phyloP scores from a whole-genome alignment of 768 basidiomycete genomes.

The Pholiota molesta region DNA sequence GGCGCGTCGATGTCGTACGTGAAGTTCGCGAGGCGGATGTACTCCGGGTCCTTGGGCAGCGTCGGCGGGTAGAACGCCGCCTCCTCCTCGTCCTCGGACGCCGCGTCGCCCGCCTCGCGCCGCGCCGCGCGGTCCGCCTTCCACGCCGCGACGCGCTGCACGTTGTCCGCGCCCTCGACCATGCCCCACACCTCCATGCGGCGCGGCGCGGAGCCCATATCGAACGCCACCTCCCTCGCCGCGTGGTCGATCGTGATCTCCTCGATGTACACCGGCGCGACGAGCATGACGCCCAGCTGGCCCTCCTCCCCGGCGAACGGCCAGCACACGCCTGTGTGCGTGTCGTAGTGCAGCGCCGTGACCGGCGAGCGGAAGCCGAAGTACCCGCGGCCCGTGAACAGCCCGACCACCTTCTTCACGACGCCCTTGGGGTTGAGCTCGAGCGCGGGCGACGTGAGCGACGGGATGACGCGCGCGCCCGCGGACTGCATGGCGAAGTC shows the following conservation, averaged over 20 bases:
- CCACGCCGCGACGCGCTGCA: constrained; percentile 62
- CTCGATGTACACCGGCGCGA: constrained; percentile 72
- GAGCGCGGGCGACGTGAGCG: constrained; percentile 80
- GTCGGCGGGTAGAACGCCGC: constrained; percentile 46
- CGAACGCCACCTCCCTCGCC: constrained; percentile 77
- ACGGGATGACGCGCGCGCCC: constrained; percentile 81
- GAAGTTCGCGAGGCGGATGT: constrained; percentile 70
- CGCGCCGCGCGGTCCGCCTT: constrained; percentile 33
- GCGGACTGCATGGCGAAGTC: constrained; percentile 88
- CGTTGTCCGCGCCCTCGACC: constrained; percentile 77
- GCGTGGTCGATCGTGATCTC: constrained; percentile 90
- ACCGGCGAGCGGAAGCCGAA: constrained; percentile 82
- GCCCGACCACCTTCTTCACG: constrained; percentile 49
- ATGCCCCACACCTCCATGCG: constrained; percentile 92
- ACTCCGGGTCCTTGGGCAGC: constrained; percentile 49
- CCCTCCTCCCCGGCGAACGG: constrained; percentile 81
- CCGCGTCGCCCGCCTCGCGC: constrained; percentile 27
- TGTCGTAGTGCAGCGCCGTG: constrained; percentile 85
- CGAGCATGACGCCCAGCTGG: constrained; percentile 82
- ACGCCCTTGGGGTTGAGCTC: constrained; percentile 61
- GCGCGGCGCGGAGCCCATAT: constrained; percentile 79
- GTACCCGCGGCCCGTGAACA: constrained; percentile 63
- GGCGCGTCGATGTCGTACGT: constrained; percentile 62
- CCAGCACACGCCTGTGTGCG: constrained; percentile 89
- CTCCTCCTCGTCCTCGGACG: constrained; percentile 27